Evolutionary conservation across 768 basidiomycete species (phyloP), one percentile per base, ranked within the genome.

Genomic region (Cystobasidium ongulense): DNA sequence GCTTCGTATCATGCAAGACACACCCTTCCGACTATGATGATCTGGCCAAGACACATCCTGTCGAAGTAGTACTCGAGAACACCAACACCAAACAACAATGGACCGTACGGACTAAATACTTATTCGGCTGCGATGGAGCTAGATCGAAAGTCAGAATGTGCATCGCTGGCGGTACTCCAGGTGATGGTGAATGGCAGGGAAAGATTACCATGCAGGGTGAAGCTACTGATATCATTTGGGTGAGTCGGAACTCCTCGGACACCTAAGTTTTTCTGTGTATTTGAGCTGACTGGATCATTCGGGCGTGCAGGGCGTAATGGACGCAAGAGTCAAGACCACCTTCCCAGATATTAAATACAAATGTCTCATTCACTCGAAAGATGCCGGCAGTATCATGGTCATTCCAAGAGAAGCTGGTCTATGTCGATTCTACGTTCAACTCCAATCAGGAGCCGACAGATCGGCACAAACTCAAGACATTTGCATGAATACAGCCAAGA

Each of bases 121-220:
- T 79, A 23, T 57, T 79, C 62, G 91, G 91, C 1, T 84, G 86
- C 23, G 90, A 92, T 79, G 80, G 80, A 1, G 90, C 89, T 86
- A 76, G 63, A 27, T 75, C 74, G 27, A 54, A 72, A 29, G 88
- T 91, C 27, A 85, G 91, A 36, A 89, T 88, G 75, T 73, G 81
- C 0, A 82, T 90, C 15, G 74, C 77, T 33, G 78, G 77, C 1
- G 77, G 77, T 21, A 18, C 67, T 15, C 29, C 1, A 1, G 77
- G 77, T 7, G 77, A 78, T 52, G 78, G 78, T 38, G 78, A 78
- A 57, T 77, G 73, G 74, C 72, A 77, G 71, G 77, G 77, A 21
- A 83, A 83, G n/a, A 89, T 92, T 59, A 78, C 80, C 1, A 89
- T 91, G 89, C 87, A 90, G 73, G 91, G 90, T 13, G 89, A 91